Evolutionary conservation across 1,284 basidiomycete genomes (phyloP).

Genomic region (Sanghuangporus sanghuang): DNA sequence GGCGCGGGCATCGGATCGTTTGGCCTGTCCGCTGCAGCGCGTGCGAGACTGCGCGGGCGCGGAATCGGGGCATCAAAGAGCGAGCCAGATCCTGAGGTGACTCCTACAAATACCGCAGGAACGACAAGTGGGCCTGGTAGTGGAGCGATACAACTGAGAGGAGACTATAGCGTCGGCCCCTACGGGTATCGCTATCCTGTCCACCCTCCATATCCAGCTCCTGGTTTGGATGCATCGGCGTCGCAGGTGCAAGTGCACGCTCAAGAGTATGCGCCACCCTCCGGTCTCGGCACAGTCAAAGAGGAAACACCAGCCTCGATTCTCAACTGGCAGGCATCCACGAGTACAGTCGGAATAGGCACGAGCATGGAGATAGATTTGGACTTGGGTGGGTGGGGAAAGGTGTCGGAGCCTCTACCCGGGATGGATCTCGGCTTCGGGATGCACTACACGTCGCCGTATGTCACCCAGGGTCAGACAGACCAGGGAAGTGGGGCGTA

Average conservation of each 20-base stretch:
- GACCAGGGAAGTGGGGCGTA: background rate
- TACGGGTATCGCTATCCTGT: slow-evolving; percentile 14
- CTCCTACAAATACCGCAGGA: background rate
- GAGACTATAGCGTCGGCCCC: background rate
- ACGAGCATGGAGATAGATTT: slow-evolving; percentile 1
- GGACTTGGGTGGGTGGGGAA: slow-evolving; percentile 11
- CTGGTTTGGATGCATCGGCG: background rate
- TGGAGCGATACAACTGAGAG: background rate
- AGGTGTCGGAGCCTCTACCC: slow-evolving; percentile 11
- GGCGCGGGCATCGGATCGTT: background rate
- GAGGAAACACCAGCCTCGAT: background rate
- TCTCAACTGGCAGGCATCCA: background rate
- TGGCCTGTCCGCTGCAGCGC: background rate
- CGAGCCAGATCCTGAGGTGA: background rate
- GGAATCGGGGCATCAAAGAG: background rate
- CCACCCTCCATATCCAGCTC: slow-evolving; percentile 4
- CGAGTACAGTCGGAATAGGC: background rate
- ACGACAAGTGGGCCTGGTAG: background rate
- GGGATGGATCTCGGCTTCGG: background rate
- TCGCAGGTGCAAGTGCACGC: background rate
- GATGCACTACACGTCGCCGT: background rate
- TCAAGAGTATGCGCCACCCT: background rate
- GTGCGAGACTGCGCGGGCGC: background rate
- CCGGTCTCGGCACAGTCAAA: background rate
- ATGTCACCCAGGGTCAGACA: background rate